Base-by-base conservation (phyloP, 2,329 filamentous ascomycete genomes). In the Penicillium brasilianum region DNA sequence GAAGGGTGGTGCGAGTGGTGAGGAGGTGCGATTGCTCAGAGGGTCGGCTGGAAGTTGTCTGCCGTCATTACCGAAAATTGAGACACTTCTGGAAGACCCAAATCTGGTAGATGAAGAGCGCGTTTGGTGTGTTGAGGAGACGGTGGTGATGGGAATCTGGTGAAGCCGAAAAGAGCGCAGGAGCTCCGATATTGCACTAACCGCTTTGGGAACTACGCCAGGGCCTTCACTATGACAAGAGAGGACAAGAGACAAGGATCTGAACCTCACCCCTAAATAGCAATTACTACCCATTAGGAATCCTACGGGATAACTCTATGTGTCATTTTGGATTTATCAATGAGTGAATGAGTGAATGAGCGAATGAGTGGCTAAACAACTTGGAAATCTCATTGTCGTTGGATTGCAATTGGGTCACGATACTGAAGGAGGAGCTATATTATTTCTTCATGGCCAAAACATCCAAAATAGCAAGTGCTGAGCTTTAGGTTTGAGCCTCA, bases 141-240 rank as follows among this genome's bases (percentile, higher is more conserved):
- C 34, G 46, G 53, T 48, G 28, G 52, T 55, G 60, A 55, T 16
- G 39, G 57, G 18, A 55, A 58, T 51, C 52, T 51, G 50, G 39
- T 63, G 60, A 63, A 52, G 60, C 56, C 64, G 51, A 65, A 69
- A 67, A 70, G 67, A 62, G 55, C 59, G 57, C 48, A 55, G 57
- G 68, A 69, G 64, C 64, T 69, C 60, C 55, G 49, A 64, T 62
- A 52, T 54, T 7, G 43, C 56, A 55, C 66, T 68, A 68, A 59
- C 66, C 62, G 52, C 18, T 63, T 69, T 66, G 48, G 59, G 66
- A 53, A 65, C 58, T 34, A 37, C 6, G 1, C 14, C 25, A 28
- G 25, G 25, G 22, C 55, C 32, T 7, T 18, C 32, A 13, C 10
- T 34, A 9, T 25, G 18, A 18, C 32, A 18, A 4, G 1, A 16